Evolutionary conservation across 495 filamentous ascomycete genomes (phyloP).

Genomic region (Physcia stellaris): DNA sequence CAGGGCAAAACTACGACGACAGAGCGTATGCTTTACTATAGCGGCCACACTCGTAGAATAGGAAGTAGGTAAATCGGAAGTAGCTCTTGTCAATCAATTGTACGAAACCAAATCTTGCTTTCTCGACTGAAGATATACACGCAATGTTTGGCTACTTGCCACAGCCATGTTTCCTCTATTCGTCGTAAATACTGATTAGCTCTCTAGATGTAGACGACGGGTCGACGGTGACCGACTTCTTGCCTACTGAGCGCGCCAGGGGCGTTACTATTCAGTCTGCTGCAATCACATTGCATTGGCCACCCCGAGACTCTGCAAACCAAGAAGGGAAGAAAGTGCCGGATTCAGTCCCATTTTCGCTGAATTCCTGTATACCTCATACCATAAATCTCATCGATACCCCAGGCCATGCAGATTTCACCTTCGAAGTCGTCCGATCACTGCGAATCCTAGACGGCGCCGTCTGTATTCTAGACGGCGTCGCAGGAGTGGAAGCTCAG

Average conservation of each 20-base stretch:
- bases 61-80: conserved; percentile 57
- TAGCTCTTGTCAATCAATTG: no score
- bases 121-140: no score
- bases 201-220: conserved; percentile 81
- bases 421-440: conserved; percentile 91
- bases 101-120: no score
- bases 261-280: conserved; percentile 98
- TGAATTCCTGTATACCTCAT: conserved; percentile 24
- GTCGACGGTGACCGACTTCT: conserved; percentile 93
- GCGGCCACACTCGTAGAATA: conserved; percentile 72
- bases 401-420: conserved; percentile 95
- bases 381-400: conserved; percentile 95
- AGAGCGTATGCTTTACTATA: conserved; percentile 98
- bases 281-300: conserved; percentile 91
- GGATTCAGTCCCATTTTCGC: neutral
- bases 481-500: conserved; percentile 95
- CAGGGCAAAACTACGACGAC: conserved; percentile 98
- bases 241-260: conserved; percentile 82
- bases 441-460: conserved; percentile 88
- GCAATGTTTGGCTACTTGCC: no score
- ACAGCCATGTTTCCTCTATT: no score
- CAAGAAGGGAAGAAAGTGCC: conserved; percentile 7
- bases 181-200: conserved; percentile 2
- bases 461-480: conserved; percentile 89
- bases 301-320: conserved; percentile 27